These are phyloP conservation scores for Silene latifolia DNA, from an alignment of 148 eudicot species.

Conservation along the genomic window DNA sequence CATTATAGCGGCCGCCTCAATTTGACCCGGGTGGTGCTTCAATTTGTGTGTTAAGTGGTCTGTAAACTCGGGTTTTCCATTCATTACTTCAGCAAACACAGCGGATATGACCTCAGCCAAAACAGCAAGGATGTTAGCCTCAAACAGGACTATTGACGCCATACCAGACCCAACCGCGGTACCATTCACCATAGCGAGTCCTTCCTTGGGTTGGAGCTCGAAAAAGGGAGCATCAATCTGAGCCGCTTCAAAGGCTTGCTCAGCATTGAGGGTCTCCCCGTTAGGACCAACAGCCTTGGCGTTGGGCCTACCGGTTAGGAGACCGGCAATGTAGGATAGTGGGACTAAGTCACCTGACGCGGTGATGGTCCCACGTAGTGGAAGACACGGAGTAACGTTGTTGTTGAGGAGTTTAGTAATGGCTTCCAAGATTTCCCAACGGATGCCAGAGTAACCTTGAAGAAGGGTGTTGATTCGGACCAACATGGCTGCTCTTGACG, in stretches of 20 bases:
- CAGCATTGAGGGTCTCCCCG: conserved; percentile 50
- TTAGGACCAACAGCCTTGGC: conserved; percentile 67
- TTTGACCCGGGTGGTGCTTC: conserved; percentile 92
- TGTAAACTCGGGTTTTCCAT: conserved; percentile 83
- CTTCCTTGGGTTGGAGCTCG: conserved; percentile 82
- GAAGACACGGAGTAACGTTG: conserved; percentile 79
- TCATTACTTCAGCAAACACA: conserved; percentile 86
- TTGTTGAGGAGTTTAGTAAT: conserved; percentile 62
- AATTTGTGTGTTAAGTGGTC: conserved; percentile 80
- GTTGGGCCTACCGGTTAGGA: conserved; percentile 75
- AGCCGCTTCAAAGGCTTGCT: conserved; percentile 58
- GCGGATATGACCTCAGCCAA: conserved; percentile 70
- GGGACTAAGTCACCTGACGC: conserved; percentile 88
- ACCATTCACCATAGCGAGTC: conserved; percentile 82
- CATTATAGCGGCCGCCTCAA: conserved; percentile 91
- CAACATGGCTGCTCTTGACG: conserved; percentile 87
- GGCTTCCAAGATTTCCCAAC: conserved; percentile 77
- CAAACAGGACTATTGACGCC: conserved; percentile 77
- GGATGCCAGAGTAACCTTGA: conserved; percentile 89
- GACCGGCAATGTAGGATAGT: conserved; percentile 82
- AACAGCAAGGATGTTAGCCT: conserved; percentile 58
- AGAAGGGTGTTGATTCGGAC: conserved; percentile 86
- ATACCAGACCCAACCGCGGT: conserved; percentile 89
- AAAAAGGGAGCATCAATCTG: conserved; percentile 51
- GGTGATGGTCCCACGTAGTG: conserved; percentile 82